Conservation (phyloP, 2,329 filamentous ascomycete genomes). For the Drechslerella stenobrocha region DNA sequence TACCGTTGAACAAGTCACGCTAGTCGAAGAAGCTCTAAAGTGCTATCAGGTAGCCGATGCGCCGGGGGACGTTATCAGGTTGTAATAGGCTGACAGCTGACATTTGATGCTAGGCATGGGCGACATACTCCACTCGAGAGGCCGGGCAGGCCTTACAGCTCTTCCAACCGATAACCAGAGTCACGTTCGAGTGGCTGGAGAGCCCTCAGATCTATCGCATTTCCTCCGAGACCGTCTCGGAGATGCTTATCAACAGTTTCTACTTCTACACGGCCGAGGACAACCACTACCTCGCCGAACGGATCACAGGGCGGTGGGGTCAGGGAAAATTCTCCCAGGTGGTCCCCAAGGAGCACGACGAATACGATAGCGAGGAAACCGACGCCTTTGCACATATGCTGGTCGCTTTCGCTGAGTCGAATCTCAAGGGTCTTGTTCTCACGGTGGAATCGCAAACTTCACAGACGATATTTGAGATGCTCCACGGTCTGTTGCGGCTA, state of each 20-base stretch:
- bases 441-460: conserved; percentile 60
- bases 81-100: conserved; percentile 15
- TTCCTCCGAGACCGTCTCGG: conserved; percentile 55
- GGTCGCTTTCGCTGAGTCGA: conserved; percentile 70
- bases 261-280: conserved; percentile 66
- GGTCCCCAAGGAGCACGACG: conserved; percentile 65
- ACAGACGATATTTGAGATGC: conserved; percentile 62
- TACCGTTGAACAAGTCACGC: conserved; percentile 47
- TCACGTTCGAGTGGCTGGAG: conserved; percentile 59
- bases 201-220: conserved; percentile 62
- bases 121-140: conserved; percentile 65
- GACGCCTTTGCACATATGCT: conserved; percentile 69
- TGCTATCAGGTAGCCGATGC: conserved; percentile 63
- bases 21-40: conserved; percentile 63
- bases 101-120: conserved; percentile 64
- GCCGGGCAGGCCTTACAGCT: conserved; percentile 34
- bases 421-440: conserved; percentile 64
- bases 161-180: conserved; percentile 43
- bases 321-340: conserved; percentile 62
- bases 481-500: conserved; percentile 69
- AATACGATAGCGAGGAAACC: conserved; percentile 59
- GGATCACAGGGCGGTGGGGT: conserved; percentile 67
- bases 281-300: conserved; percentile 62
- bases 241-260: conserved; percentile 68
- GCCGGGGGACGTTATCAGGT: neutral